A percentile compares a stretch with the other conserved stretches of the same genome.
These are phyloP conservation scores for Leonotis leonurus DNA, from an alignment of 257 asterid species.

Conservation along the genomic window DNA sequence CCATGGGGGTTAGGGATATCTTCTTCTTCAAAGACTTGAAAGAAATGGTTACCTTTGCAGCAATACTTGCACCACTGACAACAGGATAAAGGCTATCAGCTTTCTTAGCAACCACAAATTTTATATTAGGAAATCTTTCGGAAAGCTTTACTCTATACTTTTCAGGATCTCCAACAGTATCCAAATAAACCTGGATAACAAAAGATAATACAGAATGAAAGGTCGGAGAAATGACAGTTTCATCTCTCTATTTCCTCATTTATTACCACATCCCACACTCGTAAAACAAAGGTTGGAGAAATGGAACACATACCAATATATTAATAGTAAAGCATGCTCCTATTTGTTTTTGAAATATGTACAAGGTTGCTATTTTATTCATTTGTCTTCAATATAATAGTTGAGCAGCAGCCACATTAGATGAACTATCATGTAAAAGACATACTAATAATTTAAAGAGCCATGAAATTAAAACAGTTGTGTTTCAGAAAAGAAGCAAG, in stretches of 20 bases:
- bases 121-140: constrained; percentile 65
- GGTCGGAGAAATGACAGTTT: not conserved
- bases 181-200: constrained; percentile 71
- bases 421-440: not conserved
- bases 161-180: constrained; percentile 95
- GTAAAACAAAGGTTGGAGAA: not conserved
- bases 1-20: not conserved
- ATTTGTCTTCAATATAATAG: not conserved
- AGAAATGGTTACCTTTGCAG: constrained; percentile 71
- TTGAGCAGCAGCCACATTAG: not conserved
- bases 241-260: not conserved
- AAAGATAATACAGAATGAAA: not conserved
- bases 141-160: constrained; percentile 82
- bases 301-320: not conserved
- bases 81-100: constrained; percentile 98
- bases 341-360: not conserved
- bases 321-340: not conserved
- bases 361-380: not conserved
- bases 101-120: constrained; percentile 89
- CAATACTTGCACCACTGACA: constrained; percentile 98
- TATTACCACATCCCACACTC: not conserved
- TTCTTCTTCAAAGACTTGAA: not conserved
- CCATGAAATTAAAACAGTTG: not conserved
- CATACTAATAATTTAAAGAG: not conserved
- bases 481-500: not conserved